phyloP scores from a whole-genome alignment of 148 eudicot genomes.

The Nyssa sinensis region DNA sequence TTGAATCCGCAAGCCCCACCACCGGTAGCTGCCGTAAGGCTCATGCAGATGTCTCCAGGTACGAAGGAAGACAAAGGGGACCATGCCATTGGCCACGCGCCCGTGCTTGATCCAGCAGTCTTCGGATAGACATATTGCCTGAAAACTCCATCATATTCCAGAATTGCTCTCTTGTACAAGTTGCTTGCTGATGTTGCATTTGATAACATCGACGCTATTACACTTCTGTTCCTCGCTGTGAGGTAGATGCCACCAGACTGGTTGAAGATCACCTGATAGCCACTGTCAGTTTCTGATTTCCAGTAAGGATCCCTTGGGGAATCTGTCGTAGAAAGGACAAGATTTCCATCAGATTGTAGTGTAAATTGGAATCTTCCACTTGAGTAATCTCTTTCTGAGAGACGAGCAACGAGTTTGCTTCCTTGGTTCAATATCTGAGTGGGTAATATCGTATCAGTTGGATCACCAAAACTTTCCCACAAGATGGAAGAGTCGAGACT shows the following conservation, averaged over 20 bases:
- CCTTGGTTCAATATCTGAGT: too few relatives aligned
- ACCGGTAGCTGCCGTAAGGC: not conserved
- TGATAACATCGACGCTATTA: not conserved
- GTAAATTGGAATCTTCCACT: too few relatives aligned
- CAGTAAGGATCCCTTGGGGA: too few relatives aligned
- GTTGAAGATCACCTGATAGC: conserved; percentile 12
- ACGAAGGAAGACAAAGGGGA: not conserved
- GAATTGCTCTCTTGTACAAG: conserved; percentile 7
- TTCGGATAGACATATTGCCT: conserved; percentile 16
- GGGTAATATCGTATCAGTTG: too few relatives aligned
- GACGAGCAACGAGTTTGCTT: too few relatives aligned
- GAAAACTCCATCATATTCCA: conserved; percentile 21
- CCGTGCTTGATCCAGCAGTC: not conserved
- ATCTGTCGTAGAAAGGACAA: too few relatives aligned
- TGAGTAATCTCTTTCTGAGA: too few relatives aligned
- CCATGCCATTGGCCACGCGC: conserved; percentile 4
- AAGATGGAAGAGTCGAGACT: too few relatives aligned
- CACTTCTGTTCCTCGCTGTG: not conserved
- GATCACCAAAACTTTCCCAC: too few relatives aligned
- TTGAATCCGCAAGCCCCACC: conserved; percentile 19
- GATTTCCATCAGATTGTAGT: not conserved
- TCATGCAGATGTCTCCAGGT: conserved; percentile 8
- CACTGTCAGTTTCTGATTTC: not conserved
- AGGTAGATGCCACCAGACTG: conserved; percentile 6
- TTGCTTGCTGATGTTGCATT: not conserved